Evolutionary conservation across 2,329 filamentous ascomycete species (phyloP).

Genomic region (Diaporthe australafricana): DNA sequence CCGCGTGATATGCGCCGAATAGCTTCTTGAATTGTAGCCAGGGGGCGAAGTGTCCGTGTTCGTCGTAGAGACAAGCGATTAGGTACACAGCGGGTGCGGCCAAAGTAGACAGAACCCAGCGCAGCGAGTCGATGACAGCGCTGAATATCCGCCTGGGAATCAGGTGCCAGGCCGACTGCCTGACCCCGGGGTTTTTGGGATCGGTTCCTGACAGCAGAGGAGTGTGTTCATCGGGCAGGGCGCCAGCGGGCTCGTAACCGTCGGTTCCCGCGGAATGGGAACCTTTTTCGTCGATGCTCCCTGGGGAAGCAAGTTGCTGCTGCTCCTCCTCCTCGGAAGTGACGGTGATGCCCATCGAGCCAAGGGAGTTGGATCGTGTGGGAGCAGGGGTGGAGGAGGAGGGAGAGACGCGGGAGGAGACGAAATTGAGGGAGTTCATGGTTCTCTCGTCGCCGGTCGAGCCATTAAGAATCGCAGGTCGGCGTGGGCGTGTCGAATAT

Average conservation of each 20-base stretch:
- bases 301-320: slow-evolving; percentile 43
- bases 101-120: slow-evolving; percentile 82
- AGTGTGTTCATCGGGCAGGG: slow-evolving; percentile 71
- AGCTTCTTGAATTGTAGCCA: slow-evolving; percentile 78
- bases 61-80: slow-evolving; percentile 85
- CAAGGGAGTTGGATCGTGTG: slow-evolving; percentile 71
- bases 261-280: slow-evolving; percentile 47
- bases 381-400: slow-evolving; percentile 66
- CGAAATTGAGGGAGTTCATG: slow-evolving; percentile 98
- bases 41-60: slow-evolving; percentile 83
- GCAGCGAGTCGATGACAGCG: slow-evolving; percentile 79
- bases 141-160: slow-evolving; percentile 78
- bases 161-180: slow-evolving; percentile 62
- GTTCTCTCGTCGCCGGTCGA: slow-evolving; percentile 63
- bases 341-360: slow-evolving; percentile 61
- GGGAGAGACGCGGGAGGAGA: slow-evolving; percentile 84
- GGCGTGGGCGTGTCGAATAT: neutral
- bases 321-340: slow-evolving; percentile 53
- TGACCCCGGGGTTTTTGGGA: slow-evolving; percentile 47
- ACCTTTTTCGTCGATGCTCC: slow-evolving; percentile 47
- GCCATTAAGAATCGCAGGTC: slow-evolving; percentile 60
- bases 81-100: slow-evolving; percentile 85
- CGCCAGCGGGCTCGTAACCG: slow-evolving; percentile 49
- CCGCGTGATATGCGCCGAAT: slow-evolving; percentile 59
- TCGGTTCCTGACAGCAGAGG: slow-evolving; percentile 66